Conservation (phyloP, 1,284 basidiomycete genomes). For the Pseudozyma sp. region DNA sequence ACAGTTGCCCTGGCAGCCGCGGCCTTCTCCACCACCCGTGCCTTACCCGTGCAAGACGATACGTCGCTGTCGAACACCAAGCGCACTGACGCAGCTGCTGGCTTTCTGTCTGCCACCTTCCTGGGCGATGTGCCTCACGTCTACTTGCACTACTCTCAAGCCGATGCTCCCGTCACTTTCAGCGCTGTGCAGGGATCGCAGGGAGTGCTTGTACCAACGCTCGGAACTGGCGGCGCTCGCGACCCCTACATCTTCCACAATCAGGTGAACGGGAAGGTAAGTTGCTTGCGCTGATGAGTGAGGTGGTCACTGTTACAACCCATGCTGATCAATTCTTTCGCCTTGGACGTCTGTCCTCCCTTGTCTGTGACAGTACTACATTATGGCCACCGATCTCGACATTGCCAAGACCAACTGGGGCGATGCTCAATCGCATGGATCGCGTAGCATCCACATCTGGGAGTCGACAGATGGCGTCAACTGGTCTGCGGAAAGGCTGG, state of each 20-base stretch:
- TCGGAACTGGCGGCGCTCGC: conserved; percentile 18
- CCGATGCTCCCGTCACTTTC: conserved; percentile 22
- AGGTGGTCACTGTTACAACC: no score
- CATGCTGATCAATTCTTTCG: no score
- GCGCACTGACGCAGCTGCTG: conserved; percentile 7
- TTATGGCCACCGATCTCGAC: conserved; percentile 30
- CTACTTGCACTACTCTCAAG: conserved; percentile 24
- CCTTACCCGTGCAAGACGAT: no score
- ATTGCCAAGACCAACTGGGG: conserved; percentile 35
- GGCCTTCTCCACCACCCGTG: no score
- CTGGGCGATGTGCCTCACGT: conserved; percentile 27
- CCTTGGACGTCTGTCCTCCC: no score
- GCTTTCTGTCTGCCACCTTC: conserved; percentile 25
- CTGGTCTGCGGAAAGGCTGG: conserved; percentile 19
- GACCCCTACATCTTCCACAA: conserved; percentile 32
- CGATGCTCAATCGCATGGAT: conserved; percentile 32
- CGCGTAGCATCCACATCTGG: conserved; percentile 29
- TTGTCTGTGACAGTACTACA: conserved; percentile 16
- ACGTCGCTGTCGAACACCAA: background rate
- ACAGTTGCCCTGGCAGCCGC: no score
- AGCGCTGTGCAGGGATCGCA: conserved; percentile 18
- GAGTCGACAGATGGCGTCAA: conserved; percentile 28
- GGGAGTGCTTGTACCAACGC: conserved; percentile 21
- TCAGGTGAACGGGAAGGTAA: conserved; percentile 22
- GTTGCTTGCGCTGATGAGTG: background rate